Evolutionary conservation across 2,329 filamentous ascomycete species (phyloP), one percentile per base, ranked within the genome.

Genomic region (Neurospora sp.): DNA sequence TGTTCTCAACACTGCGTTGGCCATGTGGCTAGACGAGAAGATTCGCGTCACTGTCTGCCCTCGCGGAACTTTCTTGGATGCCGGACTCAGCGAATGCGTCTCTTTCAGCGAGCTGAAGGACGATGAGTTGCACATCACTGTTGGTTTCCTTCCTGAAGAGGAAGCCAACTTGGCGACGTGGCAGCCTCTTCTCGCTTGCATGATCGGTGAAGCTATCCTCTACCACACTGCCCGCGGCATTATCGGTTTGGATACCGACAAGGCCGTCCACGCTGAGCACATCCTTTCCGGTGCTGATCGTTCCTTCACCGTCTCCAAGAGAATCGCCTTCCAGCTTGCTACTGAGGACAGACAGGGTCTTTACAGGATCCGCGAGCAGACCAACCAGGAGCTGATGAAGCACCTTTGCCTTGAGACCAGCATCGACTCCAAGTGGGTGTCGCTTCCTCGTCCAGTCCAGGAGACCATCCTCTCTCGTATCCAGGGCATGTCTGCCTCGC

Each of bases 301-400:
- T 17, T 62, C 12, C 52, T 62, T 62, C 52, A 67, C 70, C 11
- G 68, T 79, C 33, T 77, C 78, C 3, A 76, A 75, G 33, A 72
- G 78, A 10, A 76, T 80, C 68, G 75, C 78, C 40, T 75, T 80
- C 17, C 78, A 81, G 69, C 73, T 81, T 8, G 76, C 77, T 6
- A 75, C 74, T 19, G 76, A 75, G 46, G 75, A 78, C 46, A 71
- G 74, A 28, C 66, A 69, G 8, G 73, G 71, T 1, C 72, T 80
- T 1, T 66, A 72, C 8, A 73, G 73, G 38, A 75, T 79, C 23
- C 70, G 75, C 40, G 72, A 73, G 8, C 76, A 75, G 46, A 78
- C 77, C 6, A 79, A 78, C 66, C 72, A 74, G 37, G 75, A 77
- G 71, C 70, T 81, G 10, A 74, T 80, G 71, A 76, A 76, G 37